Evolutionary conservation across 176 grass and related monocot species (phyloP).

Genomic region (Ensete glaucum): DNA sequence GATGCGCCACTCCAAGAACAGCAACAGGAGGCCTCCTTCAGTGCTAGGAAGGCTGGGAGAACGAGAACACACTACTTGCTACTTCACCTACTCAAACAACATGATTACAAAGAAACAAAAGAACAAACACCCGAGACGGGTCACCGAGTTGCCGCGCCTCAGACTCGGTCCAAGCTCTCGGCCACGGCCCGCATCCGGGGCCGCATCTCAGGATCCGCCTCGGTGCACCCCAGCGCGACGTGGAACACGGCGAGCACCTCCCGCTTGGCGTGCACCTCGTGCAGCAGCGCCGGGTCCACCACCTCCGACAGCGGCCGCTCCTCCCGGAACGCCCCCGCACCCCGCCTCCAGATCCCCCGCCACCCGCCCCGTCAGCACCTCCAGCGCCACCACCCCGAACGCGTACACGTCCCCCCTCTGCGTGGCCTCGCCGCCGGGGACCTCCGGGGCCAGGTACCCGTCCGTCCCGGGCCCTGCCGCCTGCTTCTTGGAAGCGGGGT

Average conservation of each 20-base stretch:
- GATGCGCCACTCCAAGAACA: too few species aligned
- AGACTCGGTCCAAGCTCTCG: conserved; percentile 75
- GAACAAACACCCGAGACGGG: not conserved
- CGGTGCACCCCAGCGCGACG: conserved; percentile 82
- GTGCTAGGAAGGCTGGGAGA: too few species aligned
- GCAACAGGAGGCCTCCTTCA: too few species aligned
- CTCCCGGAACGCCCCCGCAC: conserved; percentile 83
- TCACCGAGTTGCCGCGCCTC: not conserved
- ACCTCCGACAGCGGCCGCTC: conserved; percentile 91
- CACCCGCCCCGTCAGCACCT: conserved; percentile 54
- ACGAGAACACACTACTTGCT: too few species aligned
- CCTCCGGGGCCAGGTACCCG: conserved; percentile 64
- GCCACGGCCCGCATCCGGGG: conserved; percentile 71
- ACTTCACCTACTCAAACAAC: too few species aligned
- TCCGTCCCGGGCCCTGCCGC: conserved; percentile 22
- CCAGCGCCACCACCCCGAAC: conserved; percentile 76
- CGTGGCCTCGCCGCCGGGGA: conserved; percentile 33
- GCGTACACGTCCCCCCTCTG: conserved; percentile 96
- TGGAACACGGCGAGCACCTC: conserved; percentile 93
- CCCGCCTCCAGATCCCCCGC: conserved; percentile 56
- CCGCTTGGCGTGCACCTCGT: conserved; percentile 91
- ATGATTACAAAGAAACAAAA: too few species aligned
- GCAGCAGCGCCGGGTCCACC: conserved; percentile 81
- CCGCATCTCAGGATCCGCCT: conserved; percentile 59
- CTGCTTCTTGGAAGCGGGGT: conserved; percentile 39